Base-by-base conservation (phyloP, 176 grass and related monocot species). In the Carex myosuroides region DNA sequence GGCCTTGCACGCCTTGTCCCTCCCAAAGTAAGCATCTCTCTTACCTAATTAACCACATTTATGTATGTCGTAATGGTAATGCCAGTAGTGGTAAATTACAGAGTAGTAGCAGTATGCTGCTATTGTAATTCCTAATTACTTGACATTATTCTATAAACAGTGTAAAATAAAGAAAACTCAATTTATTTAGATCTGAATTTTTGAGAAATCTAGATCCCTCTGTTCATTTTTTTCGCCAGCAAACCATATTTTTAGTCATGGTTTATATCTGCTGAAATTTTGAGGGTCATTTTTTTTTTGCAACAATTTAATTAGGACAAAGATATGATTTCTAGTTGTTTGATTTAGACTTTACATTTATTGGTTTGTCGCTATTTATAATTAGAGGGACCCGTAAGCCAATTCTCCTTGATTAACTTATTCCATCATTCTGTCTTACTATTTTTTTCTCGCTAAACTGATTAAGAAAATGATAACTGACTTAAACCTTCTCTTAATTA, bases 1-100 rank as follows among this genome's bases (percentile, higher is more conserved):
- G 95, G 95, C 21, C 95, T 98, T 11, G 89, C 95, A 3, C 81
- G 95, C 12, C 91, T 98, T 11, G 95, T 98, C 41, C 95, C 95
- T 33, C 85, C 91, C 5, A 86, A 92, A 12, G 86, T 87, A 52
- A 78, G 73, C 12, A 4, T 21, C 44, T 74, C 20, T 54, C 46
- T 26, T 12, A 54, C 21, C 26, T 57, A 56, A 32, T 50, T 46
- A 35, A 20, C 39, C 39, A n/a, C n/a, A 6, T n/a, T 12, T 76
- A 30, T 57, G 21, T 24, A 56, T 77, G 21, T 16, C 71, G 5
- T 48, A 76, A 52, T 74, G 30, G 16, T 41, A 42, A 29, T 76
- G 46, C 21, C 20, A 76, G 12, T 76, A 35, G 33, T 42, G 2
- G 33, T 76, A 76, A 74, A 74, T 52, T 52, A 74, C 10, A 50